Evolutionary conservation across 306 rosid species (phyloP), one percentile per base, ranked within the genome.

Genomic region (Cicer arietinum): DNA sequence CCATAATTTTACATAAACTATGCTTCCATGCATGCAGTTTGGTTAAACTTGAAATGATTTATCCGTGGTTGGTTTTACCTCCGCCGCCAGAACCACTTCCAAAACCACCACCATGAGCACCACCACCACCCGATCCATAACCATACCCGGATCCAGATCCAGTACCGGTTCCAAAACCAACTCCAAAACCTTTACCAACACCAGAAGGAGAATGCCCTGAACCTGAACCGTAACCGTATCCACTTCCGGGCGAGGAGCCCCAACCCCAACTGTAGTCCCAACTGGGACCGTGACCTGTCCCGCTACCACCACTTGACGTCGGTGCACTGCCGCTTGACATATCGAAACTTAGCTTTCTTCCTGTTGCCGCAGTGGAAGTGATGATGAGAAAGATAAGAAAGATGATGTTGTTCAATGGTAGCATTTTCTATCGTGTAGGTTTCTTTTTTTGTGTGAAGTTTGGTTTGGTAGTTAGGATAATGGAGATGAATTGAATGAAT

Each of bases 221-320:
- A 0, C 99, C 99, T 0, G 92, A 90, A 0, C 98, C 99, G 8
- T 77, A 94, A 0, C 99, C 99, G 80, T 81, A 94, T 0, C 99
- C 99, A 0, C 86, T 59, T 3, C 91, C 87, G 0, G 96, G 97
- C 30, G 76, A 73, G 0, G 97, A 80, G 0, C 96, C 88, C 99
- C 99, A 94, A 1, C 93, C 97, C 99, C 99, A 94, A 7, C 61
- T 78, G 46, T 91, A 92, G 60, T 84, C 91, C 92, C 96, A 90
- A 13, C 88, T 88, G 0, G 97, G 82, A 2, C 93, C 95, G 18
- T 84, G 95, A 10, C 84, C 96, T 0, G 97, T 85, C 14, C 98
- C 97, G 1, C 77, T 77, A 0, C 64, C 91, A 4, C 97, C 92
- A 25, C 3, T 25, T 25, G 35, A 25, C 0, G 61, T 82, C 5